Evolutionary conservation across 345 rosid species (phyloP), one percentile per base, ranked within the genome.

Genomic region (Tarenaya hassleriana): DNA sequence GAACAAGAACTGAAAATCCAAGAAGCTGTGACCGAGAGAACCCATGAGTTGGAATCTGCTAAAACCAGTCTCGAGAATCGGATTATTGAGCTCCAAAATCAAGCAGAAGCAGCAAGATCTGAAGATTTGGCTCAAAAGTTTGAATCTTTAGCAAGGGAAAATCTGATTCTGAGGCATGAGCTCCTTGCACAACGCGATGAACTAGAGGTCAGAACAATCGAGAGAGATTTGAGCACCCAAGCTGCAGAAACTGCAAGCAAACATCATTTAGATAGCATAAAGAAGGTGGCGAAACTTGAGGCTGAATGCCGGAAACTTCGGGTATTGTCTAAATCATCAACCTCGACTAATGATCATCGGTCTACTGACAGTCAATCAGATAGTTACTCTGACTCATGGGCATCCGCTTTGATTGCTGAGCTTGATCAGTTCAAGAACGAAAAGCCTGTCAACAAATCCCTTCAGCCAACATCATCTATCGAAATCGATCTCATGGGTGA

Each of bases 231-330:
- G 60, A 87, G 95, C 55, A 69, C 79, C 9, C 81, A 82, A 61
- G 86, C 84, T 37, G 96, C 98, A 60, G 98, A 91, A 79, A 68
- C 73, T 6, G 98, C 98, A 9, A 91, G 95, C 69, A 91, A 77
- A 69, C 92, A 84, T 60, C 79, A 80, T 68, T 63, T 91, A 40
- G 96, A 87, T 53, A 81, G 85, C 62, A 84, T 87, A 34, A 91
- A 77, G 77, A 91, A 81, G 77, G 68, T 87, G 60, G 96, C 90
- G 4, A 91, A 77, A 70, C 96, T 91, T 9, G 98, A 91, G 63
- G 95, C 96, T 16, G 92, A 91, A 60, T 91, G 98, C 43, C 78
- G 89, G 58, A 75, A 69, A 73, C 79, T 82, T 21, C 78, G 80
- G 62, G 55, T 68, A 11, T 15, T 64, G 47, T 66, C 69, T 40